These are phyloP conservation scores for Ambrosiella xylebori DNA, from an alignment of 2,329 filamentous ascomycete genomes.

Conservation along the genomic window DNA sequence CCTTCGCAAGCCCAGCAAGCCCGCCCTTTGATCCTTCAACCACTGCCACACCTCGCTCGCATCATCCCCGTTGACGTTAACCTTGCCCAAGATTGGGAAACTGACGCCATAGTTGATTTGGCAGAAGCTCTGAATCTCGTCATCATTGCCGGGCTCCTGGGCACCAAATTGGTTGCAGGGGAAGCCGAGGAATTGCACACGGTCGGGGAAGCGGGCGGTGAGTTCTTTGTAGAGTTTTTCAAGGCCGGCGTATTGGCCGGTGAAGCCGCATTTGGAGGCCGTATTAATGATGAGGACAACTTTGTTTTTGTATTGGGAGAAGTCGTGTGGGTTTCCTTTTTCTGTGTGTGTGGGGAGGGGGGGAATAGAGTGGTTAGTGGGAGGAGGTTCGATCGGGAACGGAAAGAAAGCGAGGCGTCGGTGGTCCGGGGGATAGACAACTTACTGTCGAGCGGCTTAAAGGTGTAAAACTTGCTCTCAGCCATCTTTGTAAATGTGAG, in stretches of 20 bases:
- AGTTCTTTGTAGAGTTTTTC: conserved; percentile 77
- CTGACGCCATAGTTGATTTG: conserved; percentile 85
- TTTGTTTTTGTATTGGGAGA: conserved; percentile 67
- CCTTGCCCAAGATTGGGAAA: conserved; percentile 83
- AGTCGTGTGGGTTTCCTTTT: conserved; percentile 50
- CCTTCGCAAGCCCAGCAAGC: conserved; percentile 70
- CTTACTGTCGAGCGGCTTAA: too few species aligned
- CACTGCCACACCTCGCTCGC: conserved; percentile 68
- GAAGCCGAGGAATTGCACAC: conserved; percentile 84
- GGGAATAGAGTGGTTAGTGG: conserved; percentile 6
- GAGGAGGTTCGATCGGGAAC: not conserved
- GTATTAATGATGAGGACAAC: conserved; percentile 95
- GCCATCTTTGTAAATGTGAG: too few species aligned
- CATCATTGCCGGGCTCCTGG: conserved; percentile 74
- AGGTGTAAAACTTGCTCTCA: too few species aligned
- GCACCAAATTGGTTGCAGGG: conserved; percentile 94
- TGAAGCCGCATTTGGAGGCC: conserved; percentile 97
- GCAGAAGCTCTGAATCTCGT: conserved; percentile 72
- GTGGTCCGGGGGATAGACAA: too few species aligned
- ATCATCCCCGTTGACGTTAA: conserved; percentile 77
- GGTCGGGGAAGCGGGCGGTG: conserved; percentile 48
- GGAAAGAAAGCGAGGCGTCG: too few species aligned
- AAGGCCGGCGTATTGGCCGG: conserved; percentile 79
- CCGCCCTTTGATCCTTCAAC: conserved; percentile 57
- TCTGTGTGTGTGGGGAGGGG: conserved; percentile 16